Evolutionary conservation across 495 filamentous ascomycete species (phyloP), one percentile per base, ranked within the genome.

Genomic region (Aspergillus kassunensis): DNA sequence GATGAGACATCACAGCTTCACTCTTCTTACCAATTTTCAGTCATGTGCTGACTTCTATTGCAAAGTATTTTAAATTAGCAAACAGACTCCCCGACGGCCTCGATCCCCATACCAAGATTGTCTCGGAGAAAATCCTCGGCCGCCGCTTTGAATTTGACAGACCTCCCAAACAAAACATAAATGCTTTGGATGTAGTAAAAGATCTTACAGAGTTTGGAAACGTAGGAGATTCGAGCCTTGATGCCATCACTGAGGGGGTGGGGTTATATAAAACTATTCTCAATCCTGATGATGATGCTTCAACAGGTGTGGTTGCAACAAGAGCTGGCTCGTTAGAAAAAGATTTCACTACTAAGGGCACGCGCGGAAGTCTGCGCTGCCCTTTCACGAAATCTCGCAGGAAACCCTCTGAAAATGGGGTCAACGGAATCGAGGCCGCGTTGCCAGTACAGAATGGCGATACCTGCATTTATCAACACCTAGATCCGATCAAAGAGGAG

Each of bases 401-500:
- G 30, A 55, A 54, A 16, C 46, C 61, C 57, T n/a, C n/a, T n/a
- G 61, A 63, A 51, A 70, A 64, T 44, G 64, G 62, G 31, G 47
- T 56, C 35, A 62, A 63, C 46, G 62, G 58, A 20, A 54, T 52
- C n/a, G 51, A 57, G 39, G 55, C 63, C 39, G 56, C 59, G 15
- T 59, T 62, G n/a, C 64, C 68, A 33, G 54, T 55, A 31, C 58
- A 53, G 15, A 63, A 70, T 18, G 59, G 64, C 39, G 59, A 57
- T 34, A 62, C 62, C 21, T 74, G 68, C 41, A 71, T 64, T 18
- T 65, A 71, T 40, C 65, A 62, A 34, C 61, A 66, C 24, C 39
- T 73, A 65, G 72, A 75, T 36, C 73, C 75, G 12, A 76, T 79
- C 57, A 68, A 72, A 53, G 68, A 72, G 18, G 74, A 79, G 37